These are phyloP conservation scores for Acanthamoeba rhysodes DNA, from an alignment of 208 protist genomes.

Conservation along the genomic window DNA sequence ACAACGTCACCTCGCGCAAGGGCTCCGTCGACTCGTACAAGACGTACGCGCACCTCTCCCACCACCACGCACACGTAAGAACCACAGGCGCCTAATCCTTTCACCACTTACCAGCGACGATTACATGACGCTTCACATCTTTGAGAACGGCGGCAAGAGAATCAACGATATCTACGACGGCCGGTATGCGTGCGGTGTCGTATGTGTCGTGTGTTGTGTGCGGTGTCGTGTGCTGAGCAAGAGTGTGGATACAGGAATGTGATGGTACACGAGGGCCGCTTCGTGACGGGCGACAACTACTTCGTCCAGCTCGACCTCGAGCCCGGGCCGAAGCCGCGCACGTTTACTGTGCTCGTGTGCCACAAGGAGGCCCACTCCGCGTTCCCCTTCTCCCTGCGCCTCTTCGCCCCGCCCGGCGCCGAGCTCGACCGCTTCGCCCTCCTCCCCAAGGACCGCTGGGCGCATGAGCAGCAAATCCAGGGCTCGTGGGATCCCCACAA, in stretches of 20 bases:
- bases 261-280: conserved; percentile 43
- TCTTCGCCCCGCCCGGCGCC: not conserved
- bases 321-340: not conserved
- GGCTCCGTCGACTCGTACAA: conserved; percentile 39
- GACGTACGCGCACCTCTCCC: not conserved
- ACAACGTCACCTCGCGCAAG: not conserved
- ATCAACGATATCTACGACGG: conserved; percentile 25
- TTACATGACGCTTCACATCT: conserved; percentile 61
- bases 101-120: not conserved
- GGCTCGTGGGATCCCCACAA: conserved; percentile 1
- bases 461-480: not conserved
- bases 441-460: not conserved
- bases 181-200: not conserved
- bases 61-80: not conserved
- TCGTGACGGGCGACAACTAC: conserved; percentile 65
- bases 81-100: not conserved
- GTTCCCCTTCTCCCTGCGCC: conserved; percentile 31
- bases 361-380: not conserved
- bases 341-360: conserved; percentile 54
- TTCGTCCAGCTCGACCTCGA: conserved; percentile 30
- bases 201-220: not conserved
- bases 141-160: conserved; percentile 35
- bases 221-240: not conserved
- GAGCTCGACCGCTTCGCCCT: not conserved
- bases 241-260: not conserved